Percentiles rank a stretch among this genome's conserved stretches.
These are phyloP conservation scores for Zelonia costaricensis DNA, from an alignment of 208 protist genomes.

Conservation along the genomic window DNA sequence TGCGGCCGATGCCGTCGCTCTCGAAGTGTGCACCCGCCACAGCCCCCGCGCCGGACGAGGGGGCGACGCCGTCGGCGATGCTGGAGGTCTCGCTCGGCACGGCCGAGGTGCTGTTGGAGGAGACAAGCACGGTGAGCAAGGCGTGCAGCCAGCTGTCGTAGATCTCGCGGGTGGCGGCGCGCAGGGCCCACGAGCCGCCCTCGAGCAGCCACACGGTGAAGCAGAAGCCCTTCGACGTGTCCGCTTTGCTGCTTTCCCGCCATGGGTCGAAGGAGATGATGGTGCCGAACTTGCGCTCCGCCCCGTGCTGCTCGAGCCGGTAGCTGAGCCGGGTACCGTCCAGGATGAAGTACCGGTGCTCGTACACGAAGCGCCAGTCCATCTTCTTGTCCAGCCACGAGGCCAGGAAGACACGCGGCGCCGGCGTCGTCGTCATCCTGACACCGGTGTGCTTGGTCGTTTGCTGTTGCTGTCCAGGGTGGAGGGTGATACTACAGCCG, in stretches of 20 bases:
- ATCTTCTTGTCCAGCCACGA: slow-evolving; percentile 78
- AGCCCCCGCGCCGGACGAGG: no score
- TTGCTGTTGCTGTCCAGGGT: no score
- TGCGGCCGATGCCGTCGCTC: slow-evolving; percentile 2
- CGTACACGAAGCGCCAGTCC: slow-evolving; percentile 78
- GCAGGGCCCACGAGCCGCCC: slow-evolving; percentile 70
- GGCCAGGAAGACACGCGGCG: slow-evolving; percentile 33
- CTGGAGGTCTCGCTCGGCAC: slow-evolving; percentile 19
- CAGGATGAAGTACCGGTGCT: slow-evolving; percentile 59
- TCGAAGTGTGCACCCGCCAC: not conserved
- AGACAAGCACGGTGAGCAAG: slow-evolving; percentile 30
- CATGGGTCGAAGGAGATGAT: slow-evolving; percentile 53
- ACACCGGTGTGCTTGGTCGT: no score
- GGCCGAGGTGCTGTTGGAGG: slow-evolving; percentile 15
- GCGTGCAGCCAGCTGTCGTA: slow-evolving; percentile 52
- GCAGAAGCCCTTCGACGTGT: slow-evolving; percentile 21
- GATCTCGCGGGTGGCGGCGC: slow-evolving; percentile 39
- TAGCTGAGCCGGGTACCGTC: slow-evolving; percentile 68
- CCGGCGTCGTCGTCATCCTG: slow-evolving; percentile 1
- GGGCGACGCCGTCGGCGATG: not conserved
- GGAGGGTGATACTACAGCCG: no score
- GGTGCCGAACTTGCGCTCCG: slow-evolving; percentile 57
- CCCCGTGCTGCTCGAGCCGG: slow-evolving; percentile 37
- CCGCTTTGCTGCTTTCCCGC: slow-evolving; percentile 5
- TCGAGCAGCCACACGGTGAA: slow-evolving; percentile 79